A percentile compares a stretch with the other conserved stretches of the same genome.
These are phyloP conservation scores for Bifiguratus adelaidae DNA, from an alignment of 192 early-diverging fungal genomes.

Conservation along the genomic window DNA sequence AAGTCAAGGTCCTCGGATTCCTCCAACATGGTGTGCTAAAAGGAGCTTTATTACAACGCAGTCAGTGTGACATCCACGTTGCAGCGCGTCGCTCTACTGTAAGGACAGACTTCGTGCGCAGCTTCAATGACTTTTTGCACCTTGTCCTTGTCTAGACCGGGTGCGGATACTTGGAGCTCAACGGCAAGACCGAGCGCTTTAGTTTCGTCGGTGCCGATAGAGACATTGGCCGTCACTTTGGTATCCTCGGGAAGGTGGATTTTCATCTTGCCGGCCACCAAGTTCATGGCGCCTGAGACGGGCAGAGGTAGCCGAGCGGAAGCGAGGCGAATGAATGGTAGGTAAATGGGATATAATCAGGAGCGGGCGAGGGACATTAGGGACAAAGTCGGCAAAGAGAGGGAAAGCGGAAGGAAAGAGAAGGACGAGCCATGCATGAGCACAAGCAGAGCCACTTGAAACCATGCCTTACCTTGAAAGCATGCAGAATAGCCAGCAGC, in stretches of 20 bases:
- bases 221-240: slow-evolving; percentile 26
- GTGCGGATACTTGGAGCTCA: slow-evolving; percentile 25
- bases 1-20: no score
- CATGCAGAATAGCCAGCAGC: slow-evolving; percentile 35
- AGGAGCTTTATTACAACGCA: slow-evolving; percentile 21
- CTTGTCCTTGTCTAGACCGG: slow-evolving; percentile 24
- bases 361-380: no score
- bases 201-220: slow-evolving; percentile 30
- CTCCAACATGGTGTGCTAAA: no score
- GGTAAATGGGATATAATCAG: no score
- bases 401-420: background rate
- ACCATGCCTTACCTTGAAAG: slow-evolving; percentile 12
- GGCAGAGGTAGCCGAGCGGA: background rate
- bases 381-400: background rate
- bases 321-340: no score
- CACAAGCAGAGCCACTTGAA: background rate
- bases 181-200: slow-evolving; percentile 27
- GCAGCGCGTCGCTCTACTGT: slow-evolving; percentile 30
- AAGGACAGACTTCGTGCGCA: slow-evolving; percentile 34
- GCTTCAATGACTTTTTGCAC: slow-evolving; percentile 30
- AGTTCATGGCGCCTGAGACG: slow-evolving; percentile 29
- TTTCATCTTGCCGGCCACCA: slow-evolving; percentile 23
- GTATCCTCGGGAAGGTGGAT: slow-evolving; percentile 25
- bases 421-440: background rate
- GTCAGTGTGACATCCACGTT: slow-evolving; percentile 36